Evolutionary conservation across 2,329 filamentous ascomycete genomes (phyloP).

Genomic region (Emmonsia crescens): DNA sequence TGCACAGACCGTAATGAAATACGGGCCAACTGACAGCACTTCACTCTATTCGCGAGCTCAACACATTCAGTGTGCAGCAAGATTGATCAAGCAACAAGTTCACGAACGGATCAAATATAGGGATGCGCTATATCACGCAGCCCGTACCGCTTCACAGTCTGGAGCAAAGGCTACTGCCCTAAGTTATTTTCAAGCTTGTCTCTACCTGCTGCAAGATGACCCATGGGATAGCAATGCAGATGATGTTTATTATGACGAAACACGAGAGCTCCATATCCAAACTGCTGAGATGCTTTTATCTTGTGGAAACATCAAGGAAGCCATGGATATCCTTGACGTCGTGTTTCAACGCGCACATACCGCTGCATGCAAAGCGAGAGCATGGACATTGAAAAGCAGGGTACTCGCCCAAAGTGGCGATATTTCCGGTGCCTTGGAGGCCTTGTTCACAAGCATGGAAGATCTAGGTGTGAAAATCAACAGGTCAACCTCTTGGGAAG

Average conservation of each 20-base stretch:
- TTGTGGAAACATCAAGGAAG: constrained; percentile 59
- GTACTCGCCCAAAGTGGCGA: constrained; percentile 67
- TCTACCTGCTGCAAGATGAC: constrained; percentile 65
- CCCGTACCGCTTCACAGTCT: constrained; percentile 65
- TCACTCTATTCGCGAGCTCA: constrained; percentile 63
- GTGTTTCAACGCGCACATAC: constrained; percentile 62
- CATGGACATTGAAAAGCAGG: constrained; percentile 71
- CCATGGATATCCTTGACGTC: constrained; percentile 55
- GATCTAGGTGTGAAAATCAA: constrained; percentile 59
- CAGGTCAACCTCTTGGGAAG: constrained; percentile 57
- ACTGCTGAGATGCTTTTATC: constrained; percentile 76
- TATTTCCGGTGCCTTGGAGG: constrained; percentile 54
- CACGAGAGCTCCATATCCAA: constrained; percentile 64
- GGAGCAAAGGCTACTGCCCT: constrained; percentile 73
- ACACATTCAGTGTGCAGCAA: constrained; percentile 68
- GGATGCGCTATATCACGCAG: constrained; percentile 66
- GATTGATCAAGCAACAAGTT: constrained; percentile 60
- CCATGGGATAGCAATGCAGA: constrained; percentile 60
- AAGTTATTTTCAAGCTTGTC: constrained; percentile 67
- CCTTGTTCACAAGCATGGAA: constrained; percentile 58
- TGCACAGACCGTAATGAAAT: constrained; percentile 67
- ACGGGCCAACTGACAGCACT: constrained; percentile 50
- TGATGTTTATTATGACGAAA: constrained; percentile 80
- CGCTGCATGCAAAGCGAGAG: constrained; percentile 68
- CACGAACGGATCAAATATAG: constrained; percentile 55